Conservation (phyloP, 352 stramenopile genomes). For the Aphanomyces stellatus region DNA sequence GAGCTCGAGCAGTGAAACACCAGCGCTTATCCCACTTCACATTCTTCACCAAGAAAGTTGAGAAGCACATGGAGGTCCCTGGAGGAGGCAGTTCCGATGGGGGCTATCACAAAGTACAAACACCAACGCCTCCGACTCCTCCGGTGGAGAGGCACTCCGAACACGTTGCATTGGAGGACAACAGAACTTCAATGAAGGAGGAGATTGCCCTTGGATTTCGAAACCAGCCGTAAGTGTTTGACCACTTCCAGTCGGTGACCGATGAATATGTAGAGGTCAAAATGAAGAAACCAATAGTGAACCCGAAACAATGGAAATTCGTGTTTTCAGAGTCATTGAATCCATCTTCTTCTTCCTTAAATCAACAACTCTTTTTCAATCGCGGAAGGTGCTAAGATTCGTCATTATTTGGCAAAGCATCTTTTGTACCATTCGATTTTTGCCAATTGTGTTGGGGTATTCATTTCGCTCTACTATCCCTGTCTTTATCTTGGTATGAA, state of each 20-base stretch:
- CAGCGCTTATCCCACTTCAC: no score
- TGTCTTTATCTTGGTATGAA: slow-evolving; percentile 63
- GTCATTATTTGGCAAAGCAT: slow-evolving; percentile 78
- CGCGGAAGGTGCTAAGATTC: slow-evolving; percentile 68
- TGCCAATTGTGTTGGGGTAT: slow-evolving; percentile 77
- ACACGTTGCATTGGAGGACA: background rate
- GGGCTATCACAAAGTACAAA: background rate
- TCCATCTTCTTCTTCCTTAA: slow-evolving; percentile 83
- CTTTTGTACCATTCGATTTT: slow-evolving; percentile 75
- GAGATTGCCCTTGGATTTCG: slow-evolving; percentile 15
- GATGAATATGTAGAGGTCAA: slow-evolving; percentile 1
- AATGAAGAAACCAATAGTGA: background rate
- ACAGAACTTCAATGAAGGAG: background rate
- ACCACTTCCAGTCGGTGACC: background rate
- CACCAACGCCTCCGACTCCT: background rate
- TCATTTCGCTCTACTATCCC: slow-evolving; percentile 78
- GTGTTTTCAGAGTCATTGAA: slow-evolving; percentile 76
- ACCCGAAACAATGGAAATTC: slow-evolving; percentile 16
- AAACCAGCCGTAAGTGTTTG: background rate
- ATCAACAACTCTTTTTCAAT: slow-evolving; percentile 83
- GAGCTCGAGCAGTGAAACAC: no score
- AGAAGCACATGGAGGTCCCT: background rate
- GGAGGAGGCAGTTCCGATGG: background rate
- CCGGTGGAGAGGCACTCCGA: background rate
- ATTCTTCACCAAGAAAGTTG: background rate